Conservation (phyloP, 768 basidiomycete genomes). For the Thelephora ganbajun region DNA sequence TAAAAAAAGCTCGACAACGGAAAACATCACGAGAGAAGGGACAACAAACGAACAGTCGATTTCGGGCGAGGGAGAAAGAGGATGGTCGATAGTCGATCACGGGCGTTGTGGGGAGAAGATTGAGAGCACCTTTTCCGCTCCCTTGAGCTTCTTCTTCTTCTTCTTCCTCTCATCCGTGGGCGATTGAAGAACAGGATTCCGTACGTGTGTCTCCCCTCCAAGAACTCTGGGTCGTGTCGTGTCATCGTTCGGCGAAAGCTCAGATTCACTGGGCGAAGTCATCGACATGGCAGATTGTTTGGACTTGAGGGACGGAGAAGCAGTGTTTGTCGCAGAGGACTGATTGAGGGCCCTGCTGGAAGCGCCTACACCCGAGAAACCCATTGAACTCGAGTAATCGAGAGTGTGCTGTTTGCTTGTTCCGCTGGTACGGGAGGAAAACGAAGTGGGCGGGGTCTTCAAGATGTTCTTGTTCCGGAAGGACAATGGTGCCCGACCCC, state of each 20-base stretch:
- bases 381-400: slow-evolving; percentile 32
- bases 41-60: neutral
- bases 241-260: slow-evolving; percentile 47
- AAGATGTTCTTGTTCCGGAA: slow-evolving; percentile 66
- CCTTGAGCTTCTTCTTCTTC: neutral
- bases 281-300: slow-evolving; percentile 71
- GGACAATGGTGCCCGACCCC: slow-evolving; percentile 55
- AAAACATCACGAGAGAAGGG: neutral
- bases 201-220: neutral
- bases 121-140: slow-evolving; percentile 4
- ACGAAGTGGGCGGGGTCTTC: slow-evolving; percentile 42
- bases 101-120: neutral
- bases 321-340: slow-evolving; percentile 45
- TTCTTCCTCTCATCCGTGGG: neutral
- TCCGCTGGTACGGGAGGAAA: slow-evolving; percentile 20
- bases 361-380: slow-evolving; percentile 25
- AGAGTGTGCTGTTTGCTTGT: slow-evolving; percentile 20
- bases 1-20: neutral
- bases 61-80: too few relatives aligned
- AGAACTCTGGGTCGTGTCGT: slow-evolving; percentile 9
- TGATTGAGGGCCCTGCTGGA: slow-evolving; percentile 41
- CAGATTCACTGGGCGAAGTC: slow-evolving; percentile 55
- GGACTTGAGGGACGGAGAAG: slow-evolving; percentile 62
- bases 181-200: neutral
- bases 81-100: neutral